These are phyloP conservation scores for Rhododendron vialii DNA, from an alignment of 148 eudicot genomes.

Conservation along the genomic window DNA sequence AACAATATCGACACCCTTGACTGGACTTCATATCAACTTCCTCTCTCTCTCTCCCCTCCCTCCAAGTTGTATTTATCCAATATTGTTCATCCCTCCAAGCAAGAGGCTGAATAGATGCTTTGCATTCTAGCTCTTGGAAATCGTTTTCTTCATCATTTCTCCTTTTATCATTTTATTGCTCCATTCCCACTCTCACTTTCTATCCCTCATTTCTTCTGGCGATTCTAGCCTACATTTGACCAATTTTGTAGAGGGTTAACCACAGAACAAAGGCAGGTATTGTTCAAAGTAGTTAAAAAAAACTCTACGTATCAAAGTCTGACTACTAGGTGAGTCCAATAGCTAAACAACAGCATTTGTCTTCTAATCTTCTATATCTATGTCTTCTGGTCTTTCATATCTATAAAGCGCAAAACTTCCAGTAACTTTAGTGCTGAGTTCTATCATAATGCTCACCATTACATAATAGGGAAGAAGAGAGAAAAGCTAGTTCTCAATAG, in stretches of 20 bases:
- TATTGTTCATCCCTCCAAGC: neutral
- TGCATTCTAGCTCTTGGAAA: neutral
- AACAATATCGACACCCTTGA: neutral
- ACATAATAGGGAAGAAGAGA: neutral
- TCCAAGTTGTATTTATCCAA: neutral
- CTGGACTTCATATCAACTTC: neutral
- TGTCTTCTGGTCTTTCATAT: neutral
- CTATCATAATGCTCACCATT: neutral
- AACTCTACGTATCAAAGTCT: neutral
- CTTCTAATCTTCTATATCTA: neutral
- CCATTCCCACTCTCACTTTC: neutral
- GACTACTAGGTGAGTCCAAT: neutral
- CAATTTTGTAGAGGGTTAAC: neutral
- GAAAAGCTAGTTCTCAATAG: neutral
- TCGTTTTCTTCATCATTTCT: neutral
- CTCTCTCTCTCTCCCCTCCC: neutral
- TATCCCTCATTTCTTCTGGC: neutral
- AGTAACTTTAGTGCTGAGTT: neutral
- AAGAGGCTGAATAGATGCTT: neutral
- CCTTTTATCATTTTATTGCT: neutral
- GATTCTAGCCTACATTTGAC: neutral
- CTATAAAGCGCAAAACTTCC: neutral
- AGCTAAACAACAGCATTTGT: neutral
- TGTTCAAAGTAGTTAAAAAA: neutral
- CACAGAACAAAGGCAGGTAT: neutral